Conservation (phyloP, 1,139 yeast genomes). For the Yamadazyma friedrichii region DNA sequence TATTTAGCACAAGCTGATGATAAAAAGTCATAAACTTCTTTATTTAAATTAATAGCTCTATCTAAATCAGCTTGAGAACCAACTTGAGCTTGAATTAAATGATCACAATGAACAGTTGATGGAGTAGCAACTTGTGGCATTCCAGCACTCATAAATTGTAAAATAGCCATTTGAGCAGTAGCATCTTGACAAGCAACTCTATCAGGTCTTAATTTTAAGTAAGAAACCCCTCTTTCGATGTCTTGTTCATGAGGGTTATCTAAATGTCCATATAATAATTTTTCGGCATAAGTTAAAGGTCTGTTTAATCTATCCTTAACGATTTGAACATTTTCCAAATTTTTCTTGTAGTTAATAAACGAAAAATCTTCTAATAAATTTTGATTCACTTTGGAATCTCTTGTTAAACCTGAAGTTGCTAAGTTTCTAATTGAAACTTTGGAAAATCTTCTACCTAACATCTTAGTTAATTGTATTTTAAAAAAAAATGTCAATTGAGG, state of each 20-base stretch:
- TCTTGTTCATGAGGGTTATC: constrained; percentile 95
- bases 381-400: constrained; percentile 90
- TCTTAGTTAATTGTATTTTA: constrained; percentile 10
- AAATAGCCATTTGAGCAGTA: constrained; percentile 98
- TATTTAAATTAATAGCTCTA: constrained; percentile 89
- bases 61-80: constrained; percentile 93
- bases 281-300: constrained; percentile 97
- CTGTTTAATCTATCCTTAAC: constrained; percentile 86
- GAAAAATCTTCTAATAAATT: constrained; percentile 87
- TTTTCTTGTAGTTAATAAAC: constrained; percentile 74
- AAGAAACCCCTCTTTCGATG: constrained; percentile 93
- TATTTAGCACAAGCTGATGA: constrained; percentile 93
- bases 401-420: constrained; percentile 74
- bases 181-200: constrained; percentile 99
- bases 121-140: constrained; percentile 95
- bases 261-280: constrained; percentile 92
- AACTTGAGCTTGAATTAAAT: constrained; percentile 95
- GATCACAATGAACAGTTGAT: constrained; percentile 98
- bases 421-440: constrained; percentile 57
- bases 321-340: constrained; percentile 79
- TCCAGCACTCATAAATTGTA: constrained; percentile 98
- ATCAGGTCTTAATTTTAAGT: constrained; percentile 96
- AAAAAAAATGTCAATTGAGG: constrained; percentile 6
- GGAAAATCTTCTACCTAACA: constrained; percentile 40
- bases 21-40: constrained; percentile 96